Conservation (phyloP, 2,329 filamentous ascomycete genomes). For the Thielaviopsis populi region DNA sequence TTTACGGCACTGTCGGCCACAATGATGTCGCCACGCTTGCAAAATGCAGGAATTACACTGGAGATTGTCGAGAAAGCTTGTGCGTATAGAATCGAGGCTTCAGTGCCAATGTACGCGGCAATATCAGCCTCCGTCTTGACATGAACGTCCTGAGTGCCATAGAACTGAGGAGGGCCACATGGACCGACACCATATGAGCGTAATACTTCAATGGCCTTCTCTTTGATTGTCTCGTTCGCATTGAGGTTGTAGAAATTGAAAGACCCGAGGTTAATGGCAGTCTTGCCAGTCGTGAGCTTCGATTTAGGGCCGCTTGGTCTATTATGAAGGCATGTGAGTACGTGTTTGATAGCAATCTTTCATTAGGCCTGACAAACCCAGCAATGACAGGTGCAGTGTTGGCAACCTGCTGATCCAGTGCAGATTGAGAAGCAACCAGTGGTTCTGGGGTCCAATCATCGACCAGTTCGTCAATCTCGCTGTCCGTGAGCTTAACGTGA, state of each 20-base stretch:
- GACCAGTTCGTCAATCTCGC: slow-evolving; percentile 94
- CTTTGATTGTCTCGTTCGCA: slow-evolving; percentile 78
- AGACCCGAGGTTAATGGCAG: slow-evolving; percentile 82
- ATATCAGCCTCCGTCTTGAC: slow-evolving; percentile 94
- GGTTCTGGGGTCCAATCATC: slow-evolving; percentile 96
- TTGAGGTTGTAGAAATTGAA: slow-evolving; percentile 99
- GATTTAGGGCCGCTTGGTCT: slow-evolving; percentile 82
- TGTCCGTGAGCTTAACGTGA: slow-evolving; percentile 76
- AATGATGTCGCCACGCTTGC: slow-evolving; percentile 92
- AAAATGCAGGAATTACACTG: slow-evolving; percentile 93
- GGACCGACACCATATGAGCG: slow-evolving; percentile 93
- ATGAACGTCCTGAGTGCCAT: slow-evolving; percentile 95
- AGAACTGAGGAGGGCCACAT: slow-evolving; percentile 93
- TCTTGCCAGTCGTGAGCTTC: slow-evolving; percentile 76
- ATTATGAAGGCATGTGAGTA: slow-evolving; percentile 13
- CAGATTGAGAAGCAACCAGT: slow-evolving; percentile 57
- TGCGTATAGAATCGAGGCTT: slow-evolving; percentile 85
- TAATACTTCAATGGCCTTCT: slow-evolving; percentile 85
- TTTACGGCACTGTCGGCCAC: slow-evolving; percentile 89
- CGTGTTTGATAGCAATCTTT: neutral
- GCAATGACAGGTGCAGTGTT: slow-evolving; percentile 79
- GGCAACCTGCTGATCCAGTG: slow-evolving; percentile 64
- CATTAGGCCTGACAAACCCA: slow-evolving; percentile 40
- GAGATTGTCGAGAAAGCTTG: slow-evolving; percentile 94
- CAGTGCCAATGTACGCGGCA: slow-evolving; percentile 72